Base-by-base conservation (phyloP, 2,329 filamentous ascomycete species). In the Cordyceps cateniannulata region DNA sequence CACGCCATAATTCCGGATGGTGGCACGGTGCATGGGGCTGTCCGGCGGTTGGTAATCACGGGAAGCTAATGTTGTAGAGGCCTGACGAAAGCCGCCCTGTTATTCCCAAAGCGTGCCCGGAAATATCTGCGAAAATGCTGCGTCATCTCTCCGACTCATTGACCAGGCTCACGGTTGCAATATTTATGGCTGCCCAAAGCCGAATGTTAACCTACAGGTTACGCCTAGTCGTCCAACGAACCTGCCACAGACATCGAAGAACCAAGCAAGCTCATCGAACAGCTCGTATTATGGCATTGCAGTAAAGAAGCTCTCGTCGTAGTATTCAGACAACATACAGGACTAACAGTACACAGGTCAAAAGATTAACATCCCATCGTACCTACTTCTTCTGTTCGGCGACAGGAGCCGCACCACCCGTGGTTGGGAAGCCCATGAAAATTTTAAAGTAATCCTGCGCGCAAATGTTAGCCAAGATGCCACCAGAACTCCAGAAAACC, bases 401-500 rank as follows among this genome's bases (percentile, higher is more conserved):
- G 2, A 83, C 75, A 10, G 80, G 78, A n/a, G 81, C 77, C 16
- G 81, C 77, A 48, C 90, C 89, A 62, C 90, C 91, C 1, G 91
- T 96, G 4, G 91, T 95, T 2, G 91, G 91, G 58, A 96, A 76
- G 47, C 91, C 90, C 86, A 95, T 91, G 72, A 90, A 90, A 70
- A 95, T 90, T 83, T 95, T 93, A 82, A 93, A 93, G 66, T 89
- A 91, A 69, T 93, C 89, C 83, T 86, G 63, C 48, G 61, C 49
- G 61, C 53, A 1, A 62, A 56, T 70, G 67, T 59, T 47, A 57
- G 45, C 22, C n/a, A 63, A 75, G 7, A 58, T 24, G 7, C 7
- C 27, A 44, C 14, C 10, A 57, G 22, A 45, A 61, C 8, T 32
- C 42, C 1, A 45, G 10, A 38, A 45, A 40, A 59, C 8, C 29